Conservation (phyloP, 164 flowering plant species). For the Saururus chinensis region DNA sequence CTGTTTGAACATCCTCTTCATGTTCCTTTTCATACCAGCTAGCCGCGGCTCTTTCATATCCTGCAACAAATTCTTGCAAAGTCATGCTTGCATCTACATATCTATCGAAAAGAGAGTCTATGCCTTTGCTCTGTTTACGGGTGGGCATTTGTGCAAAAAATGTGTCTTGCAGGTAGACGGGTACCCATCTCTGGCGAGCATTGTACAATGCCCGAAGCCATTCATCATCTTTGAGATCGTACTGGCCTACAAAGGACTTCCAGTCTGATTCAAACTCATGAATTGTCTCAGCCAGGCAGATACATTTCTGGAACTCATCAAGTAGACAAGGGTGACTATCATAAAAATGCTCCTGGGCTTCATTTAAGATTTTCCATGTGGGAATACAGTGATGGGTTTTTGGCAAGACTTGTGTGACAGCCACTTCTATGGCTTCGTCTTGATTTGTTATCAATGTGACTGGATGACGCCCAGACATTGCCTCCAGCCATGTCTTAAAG, state of each 20-base stretch:
- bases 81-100: conserved; percentile 6
- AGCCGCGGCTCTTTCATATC: conserved; percentile 9
- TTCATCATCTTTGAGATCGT: conserved; percentile 9
- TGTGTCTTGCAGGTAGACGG: conserved; percentile 9
- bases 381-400: conserved; percentile 11
- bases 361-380: conserved; percentile 7
- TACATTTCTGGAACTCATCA: conserved; percentile 7
- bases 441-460: conserved; percentile 9
- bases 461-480: conserved; percentile 16
- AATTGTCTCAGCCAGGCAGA: conserved; percentile 5
- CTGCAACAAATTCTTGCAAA: conserved; percentile 6
- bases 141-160: conserved; percentile 9
- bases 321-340: conserved; percentile 1
- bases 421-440: conserved; percentile 12
- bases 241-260: conserved; percentile 5
- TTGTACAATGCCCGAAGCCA: conserved; percentile 7
- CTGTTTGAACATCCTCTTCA: conserved; percentile 12
- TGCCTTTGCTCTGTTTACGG: conserved; percentile 5
- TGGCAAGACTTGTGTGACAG: conserved; percentile 9
- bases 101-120: conserved; percentile 11
- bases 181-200: conserved; percentile 14
- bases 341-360: conserved; percentile 8
- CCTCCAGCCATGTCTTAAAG: conserved; percentile 14
- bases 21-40: conserved; percentile 8
- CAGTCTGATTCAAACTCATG: conserved; percentile 14